phyloP scores from a whole-genome alignment of 2,329 filamentous ascomycete genomes.

The Cercospora nicotianae region DNA sequence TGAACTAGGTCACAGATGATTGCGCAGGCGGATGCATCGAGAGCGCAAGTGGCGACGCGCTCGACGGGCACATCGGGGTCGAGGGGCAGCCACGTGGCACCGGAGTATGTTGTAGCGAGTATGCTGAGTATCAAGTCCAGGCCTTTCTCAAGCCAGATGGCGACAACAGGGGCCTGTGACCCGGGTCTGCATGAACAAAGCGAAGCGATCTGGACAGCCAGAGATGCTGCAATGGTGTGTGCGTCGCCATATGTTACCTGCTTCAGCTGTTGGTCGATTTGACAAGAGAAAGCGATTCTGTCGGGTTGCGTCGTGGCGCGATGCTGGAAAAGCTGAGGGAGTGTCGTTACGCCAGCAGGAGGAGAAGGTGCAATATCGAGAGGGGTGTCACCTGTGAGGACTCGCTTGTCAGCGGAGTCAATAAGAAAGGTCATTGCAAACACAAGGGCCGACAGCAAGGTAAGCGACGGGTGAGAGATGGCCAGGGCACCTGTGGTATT shows the following conservation, averaged over 20 bases:
- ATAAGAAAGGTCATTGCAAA: background rate
- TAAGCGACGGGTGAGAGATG: background rate
- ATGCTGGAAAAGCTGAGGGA: constrained; percentile 25
- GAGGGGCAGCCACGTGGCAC: constrained; percentile 31
- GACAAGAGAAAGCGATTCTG: constrained; percentile 25
- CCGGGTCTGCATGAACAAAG: background rate
- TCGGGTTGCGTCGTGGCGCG: constrained; percentile 19
- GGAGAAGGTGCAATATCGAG: constrained; percentile 22
- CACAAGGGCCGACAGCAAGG: background rate
- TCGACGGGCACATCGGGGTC: constrained; percentile 31
- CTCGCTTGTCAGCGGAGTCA: background rate
- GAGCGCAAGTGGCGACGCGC: constrained; percentile 24
- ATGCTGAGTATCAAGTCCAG: constrained; percentile 28
- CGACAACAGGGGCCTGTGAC: constrained; percentile 19
- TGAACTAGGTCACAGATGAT: constrained; percentile 27
- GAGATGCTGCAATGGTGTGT: constrained; percentile 21
- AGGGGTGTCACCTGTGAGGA: constrained; percentile 23
- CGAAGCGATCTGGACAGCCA: constrained; percentile 17
- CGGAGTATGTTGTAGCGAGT: constrained; percentile 30
- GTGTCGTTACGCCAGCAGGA: constrained; percentile 24
- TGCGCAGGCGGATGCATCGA: constrained; percentile 22
- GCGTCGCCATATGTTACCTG: constrained; percentile 26
- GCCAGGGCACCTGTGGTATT: background rate
- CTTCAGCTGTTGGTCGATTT: constrained; percentile 20
- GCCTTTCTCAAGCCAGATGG: constrained; percentile 30